These are phyloP conservation scores for Brasilioporus rufonigricans DNA, from an alignment of 768 basidiomycete species.

Conservation along the genomic window DNA sequence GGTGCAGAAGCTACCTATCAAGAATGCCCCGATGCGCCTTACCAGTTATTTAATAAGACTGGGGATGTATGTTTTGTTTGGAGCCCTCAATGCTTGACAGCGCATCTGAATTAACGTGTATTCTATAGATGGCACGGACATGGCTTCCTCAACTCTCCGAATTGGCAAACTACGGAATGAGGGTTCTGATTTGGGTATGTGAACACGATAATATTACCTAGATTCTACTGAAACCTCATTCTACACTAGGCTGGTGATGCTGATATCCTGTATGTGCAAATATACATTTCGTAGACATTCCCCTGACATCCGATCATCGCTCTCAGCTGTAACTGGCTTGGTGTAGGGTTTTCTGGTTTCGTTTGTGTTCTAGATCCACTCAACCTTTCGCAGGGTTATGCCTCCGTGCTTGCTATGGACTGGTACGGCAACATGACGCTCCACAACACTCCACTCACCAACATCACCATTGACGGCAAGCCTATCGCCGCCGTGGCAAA, in stretches of 20 bases:
- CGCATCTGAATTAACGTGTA: not conserved
- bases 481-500: too few species aligned
- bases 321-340: constrained; percentile 19
- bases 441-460: too few species aligned
- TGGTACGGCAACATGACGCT: too few species aligned
- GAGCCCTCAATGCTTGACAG: not conserved
- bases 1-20: constrained; percentile 50
- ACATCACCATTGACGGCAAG: too few species aligned
- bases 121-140: constrained; percentile 19
- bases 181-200: too few species aligned
- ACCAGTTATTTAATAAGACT: constrained; percentile 48
- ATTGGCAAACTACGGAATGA: too few species aligned
- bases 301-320: constrained; percentile 4
- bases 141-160: too few species aligned
- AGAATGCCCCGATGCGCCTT: too few species aligned
- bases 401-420: too few species aligned
- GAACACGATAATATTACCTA: not conserved
- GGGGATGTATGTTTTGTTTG: constrained; percentile 50
- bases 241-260: too few species aligned
- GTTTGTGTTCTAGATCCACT: not conserved
- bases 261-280: constrained; percentile 28
- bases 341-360: too few species aligned
- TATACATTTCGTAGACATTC: not conserved
- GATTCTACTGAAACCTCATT: not conserved
- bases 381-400: too few species aligned